Evolutionary conservation across 2,329 filamentous ascomycete genomes (phyloP).

Genomic region (Penicillium hesseltinei): DNA sequence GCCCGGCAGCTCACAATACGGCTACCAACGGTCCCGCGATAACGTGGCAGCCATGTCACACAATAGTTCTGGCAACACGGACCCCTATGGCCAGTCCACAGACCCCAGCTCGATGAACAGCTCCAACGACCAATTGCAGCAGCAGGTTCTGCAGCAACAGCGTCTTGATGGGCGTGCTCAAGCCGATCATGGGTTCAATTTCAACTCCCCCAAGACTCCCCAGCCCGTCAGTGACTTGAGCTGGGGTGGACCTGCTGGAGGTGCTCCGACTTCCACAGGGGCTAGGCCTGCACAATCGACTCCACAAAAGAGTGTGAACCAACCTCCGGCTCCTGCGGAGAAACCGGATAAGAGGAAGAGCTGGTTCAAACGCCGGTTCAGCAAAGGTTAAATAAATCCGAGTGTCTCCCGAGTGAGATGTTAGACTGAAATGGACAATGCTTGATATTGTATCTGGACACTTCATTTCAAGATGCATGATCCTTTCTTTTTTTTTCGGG

Average conservation of each 20-base stretch:
- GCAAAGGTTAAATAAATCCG: constrained; percentile 45
- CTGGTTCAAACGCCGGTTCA: constrained; percentile 83
- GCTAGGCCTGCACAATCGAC: constrained; percentile 17
- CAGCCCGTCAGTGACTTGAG: constrained; percentile 23
- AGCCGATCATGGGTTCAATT: constrained; percentile 64
- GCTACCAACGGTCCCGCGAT: constrained; percentile 78
- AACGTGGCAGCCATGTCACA: constrained; percentile 70
- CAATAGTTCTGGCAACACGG: constrained; percentile 67
- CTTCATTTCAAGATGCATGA: not conserved
- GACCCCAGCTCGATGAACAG: constrained; percentile 94
- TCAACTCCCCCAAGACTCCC: constrained; percentile 35
- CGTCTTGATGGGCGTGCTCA: constrained; percentile 43
- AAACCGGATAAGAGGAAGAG: constrained; percentile 74
- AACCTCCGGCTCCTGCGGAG: not conserved
- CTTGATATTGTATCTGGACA: not conserved
- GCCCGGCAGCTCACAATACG: constrained; percentile 29
- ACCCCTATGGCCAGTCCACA: constrained; percentile 76
- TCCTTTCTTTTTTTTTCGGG: not conserved
- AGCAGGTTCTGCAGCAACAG: constrained; percentile 41
- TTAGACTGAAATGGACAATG: not conserved
- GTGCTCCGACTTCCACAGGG: constrained; percentile 9
- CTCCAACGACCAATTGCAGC: constrained; percentile 72
- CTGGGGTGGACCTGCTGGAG: constrained; percentile 28
- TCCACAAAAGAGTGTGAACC: constrained; percentile 16
- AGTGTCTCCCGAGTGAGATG: not conserved